Conservation (phyloP, 2,329 filamentous ascomycete species). For the Colletotrichum sp. region DNA sequence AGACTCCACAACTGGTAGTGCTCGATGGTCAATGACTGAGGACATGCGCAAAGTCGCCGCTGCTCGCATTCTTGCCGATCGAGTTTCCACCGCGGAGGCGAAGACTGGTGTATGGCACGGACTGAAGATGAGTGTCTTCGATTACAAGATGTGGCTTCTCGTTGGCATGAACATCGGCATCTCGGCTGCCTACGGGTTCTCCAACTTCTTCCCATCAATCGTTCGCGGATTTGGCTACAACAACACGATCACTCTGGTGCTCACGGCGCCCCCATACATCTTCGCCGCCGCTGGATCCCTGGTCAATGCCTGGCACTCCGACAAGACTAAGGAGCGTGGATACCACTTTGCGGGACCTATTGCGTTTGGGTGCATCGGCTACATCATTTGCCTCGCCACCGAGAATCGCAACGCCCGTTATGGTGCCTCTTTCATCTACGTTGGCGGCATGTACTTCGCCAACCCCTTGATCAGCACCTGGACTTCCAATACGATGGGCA, state of each 20-base stretch:
- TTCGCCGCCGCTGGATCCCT: constrained; percentile 23
- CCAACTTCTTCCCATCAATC: constrained; percentile 28
- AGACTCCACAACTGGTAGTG: constrained; percentile 25
- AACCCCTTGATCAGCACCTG: constrained; percentile 24
- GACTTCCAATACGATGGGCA: constrained; percentile 23
- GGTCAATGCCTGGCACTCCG: constrained; percentile 24
- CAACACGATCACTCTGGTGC: constrained; percentile 24
- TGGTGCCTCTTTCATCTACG: constrained; percentile 25
- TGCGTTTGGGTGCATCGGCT: constrained; percentile 26
- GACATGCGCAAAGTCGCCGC: constrained; percentile 27
- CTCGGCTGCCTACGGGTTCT: constrained; percentile 24
- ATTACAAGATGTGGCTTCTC: constrained; percentile 27
- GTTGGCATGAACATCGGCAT: constrained; percentile 26
- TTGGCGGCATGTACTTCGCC: constrained; percentile 19
- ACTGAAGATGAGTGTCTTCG: constrained; percentile 25
- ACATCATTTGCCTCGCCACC: constrained; percentile 26
- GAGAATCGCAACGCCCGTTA: constrained; percentile 23
- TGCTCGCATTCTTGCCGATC: constrained; percentile 26
- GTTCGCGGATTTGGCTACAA: constrained; percentile 25
- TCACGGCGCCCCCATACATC: constrained; percentile 27
- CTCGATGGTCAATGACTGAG: constrained; percentile 26
- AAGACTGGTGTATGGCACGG: constrained; percentile 25
- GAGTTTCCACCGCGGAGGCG: constrained; percentile 25
- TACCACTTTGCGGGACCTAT: constrained; percentile 24
- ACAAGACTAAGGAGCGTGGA: constrained; percentile 24